Evolutionary conservation across 345 rosid genomes (phyloP), one percentile per base, ranked within the genome.

Genomic region (Excoecaria cochinchinensis): DNA sequence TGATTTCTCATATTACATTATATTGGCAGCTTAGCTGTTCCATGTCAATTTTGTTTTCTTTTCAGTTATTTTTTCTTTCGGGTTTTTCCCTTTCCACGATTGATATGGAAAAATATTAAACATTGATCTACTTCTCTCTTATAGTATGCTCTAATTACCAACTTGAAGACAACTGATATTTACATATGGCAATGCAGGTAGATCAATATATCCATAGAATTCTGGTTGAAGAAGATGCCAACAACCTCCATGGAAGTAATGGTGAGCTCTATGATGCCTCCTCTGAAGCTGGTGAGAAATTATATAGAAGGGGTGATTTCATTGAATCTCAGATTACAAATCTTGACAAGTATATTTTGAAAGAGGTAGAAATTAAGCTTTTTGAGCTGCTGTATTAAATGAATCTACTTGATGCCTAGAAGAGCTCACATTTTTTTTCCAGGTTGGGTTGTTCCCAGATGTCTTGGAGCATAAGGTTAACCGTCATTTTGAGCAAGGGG

Each of bases 381-480:
- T 69, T 3, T 19, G 39, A 57, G n/a, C 57, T 72, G 24, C 62
- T 73, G 61, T 67, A 59, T 64, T 12, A 72, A 38, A 46, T 47
- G 15, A 60, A 40, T 69, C 72, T 24, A 36, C 44, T 44, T 42
- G 58, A 69, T 69, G 36, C 57, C 73, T 56, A 17, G 21, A 59
- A 77, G 38, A 68, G 42, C 75, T 76, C 25, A 60, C 60, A 69
- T 56, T 75, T 24, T 24, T 52, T 12, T 81, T 70, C 76, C 85
- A 94, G 96, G 98, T 90, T 78, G 94, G 98, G 31, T 25, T 90
- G 70, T 94, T 92, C 85, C 96, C 97, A 40, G 98, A 92, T 83
- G 70, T 92, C 66, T 80, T 94, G 78, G 98, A 94, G 79, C 82
- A 76, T n/a, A 94, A 94, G 85, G 91, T 94, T 68, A 65, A 11